Evolutionary conservation across 192 early-diverging fungal genomes (phyloP), one percentile per base, ranked within the genome.

Genomic region (Helicostylum pulchrum): DNA sequence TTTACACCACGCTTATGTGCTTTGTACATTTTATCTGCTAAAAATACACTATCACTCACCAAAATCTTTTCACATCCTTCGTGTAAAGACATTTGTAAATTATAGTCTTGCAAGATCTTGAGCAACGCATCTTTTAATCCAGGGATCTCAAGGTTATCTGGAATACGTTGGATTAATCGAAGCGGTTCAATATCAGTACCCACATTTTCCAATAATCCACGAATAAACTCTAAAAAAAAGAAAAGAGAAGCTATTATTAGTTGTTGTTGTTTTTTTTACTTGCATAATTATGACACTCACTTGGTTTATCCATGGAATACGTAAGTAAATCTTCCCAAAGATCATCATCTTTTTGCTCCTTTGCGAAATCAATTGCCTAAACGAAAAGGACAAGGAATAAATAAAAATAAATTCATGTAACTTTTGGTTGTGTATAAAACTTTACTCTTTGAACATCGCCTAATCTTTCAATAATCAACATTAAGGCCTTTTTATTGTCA

Each of bases 351-450:
- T 93, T 94, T 76, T 98, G 95, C 56, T 99, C 95, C 76, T 94
- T 94, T 4, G 94, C 93, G 85, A 99, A 99, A 63, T 96, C 94
- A 67, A 99, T 99, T 0, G 97, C 97, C 78, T 90, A 68, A 34
- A 20, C 32, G n/a, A n/a, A n/a, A n/a, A n/a, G n/a, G n/a, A 39
- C 9, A 14, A 32, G 31, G 11, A 48, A 23, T 43, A 15, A 53
- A 47, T 55, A 26, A 53, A 48, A 20, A 57, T 19, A 55, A 30
- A 4, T 57, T 30, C 50, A 39, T 44, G 7, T 44, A n/a, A n/a
- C 32, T 10, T 43, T 63, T 2, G 26, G 26, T 26, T 26, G 26
- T 2, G 26, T 26, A 43, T 12, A 15, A 15, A 32, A 73, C 72
- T 66, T n/a, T 76, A 92, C 90, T 57, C 86, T 69, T 50, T 92